Base-by-base conservation (phyloP, 2,329 filamentous ascomycete genomes). In the Dothideomycetes sp. region DNA sequence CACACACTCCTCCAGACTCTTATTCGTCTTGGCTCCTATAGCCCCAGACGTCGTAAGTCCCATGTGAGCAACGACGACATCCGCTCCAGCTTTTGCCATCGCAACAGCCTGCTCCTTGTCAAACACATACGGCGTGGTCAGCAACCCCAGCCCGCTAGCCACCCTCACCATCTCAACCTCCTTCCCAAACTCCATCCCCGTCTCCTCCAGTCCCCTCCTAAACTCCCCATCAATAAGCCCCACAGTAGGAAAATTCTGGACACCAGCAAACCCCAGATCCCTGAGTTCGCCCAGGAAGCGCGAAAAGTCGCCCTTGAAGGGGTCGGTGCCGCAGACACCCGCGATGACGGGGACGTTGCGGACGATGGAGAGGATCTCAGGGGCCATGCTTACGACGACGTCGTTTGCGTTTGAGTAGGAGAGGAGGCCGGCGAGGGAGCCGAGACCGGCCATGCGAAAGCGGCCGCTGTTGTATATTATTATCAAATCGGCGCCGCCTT, bases 161-260 rank as follows among this genome's bases (percentile, higher is more conserved):
- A 65, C 50, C 8, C 65, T 64, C 34, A 84, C 69, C 68, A 83
- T 75, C 37, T 78, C 75, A 2, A 84, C 79, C 52, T 85, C 80
- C 5, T 68, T 60, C 12, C 69, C 70, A 51, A 77, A 84, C 1
- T 74, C 73, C 78, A 84, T 84, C 7, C 75, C 79, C 1, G 79
- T 84, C 55, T 83, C 79, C 52, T 84, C 81, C 2, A 85, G 65
- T 47, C 79, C 78, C 16, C 68, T 66, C 10, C 81, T 69, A 53
- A 84, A 84, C 10, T 66, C 66, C 1, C 78, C 79, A 54, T 84
- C 80, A 27, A 84, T 77, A 16, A 84, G 61, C 0, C 80, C 80
- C 2, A 84, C 79, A 0, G 80, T 84, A 1, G 80, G 80, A 53
- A 84, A 84, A 50, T 84, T 84, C 55, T 84, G 80, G 11, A 84